phyloP scores from a whole-genome alignment of 768 basidiomycete genomes.

The Amanita pallidorosea region DNA sequence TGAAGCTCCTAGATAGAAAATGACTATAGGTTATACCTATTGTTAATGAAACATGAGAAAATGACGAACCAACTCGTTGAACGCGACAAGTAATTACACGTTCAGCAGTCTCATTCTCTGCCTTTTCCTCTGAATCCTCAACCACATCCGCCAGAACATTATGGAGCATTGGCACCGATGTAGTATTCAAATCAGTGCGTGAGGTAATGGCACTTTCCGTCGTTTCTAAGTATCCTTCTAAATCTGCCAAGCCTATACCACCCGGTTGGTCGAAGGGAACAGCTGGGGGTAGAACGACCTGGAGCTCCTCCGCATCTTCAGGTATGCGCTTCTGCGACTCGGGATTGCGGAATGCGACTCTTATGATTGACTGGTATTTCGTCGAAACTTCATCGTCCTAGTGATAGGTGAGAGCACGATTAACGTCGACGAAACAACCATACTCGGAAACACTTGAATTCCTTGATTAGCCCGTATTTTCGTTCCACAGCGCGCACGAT shows the following conservation, averaged over 20 bases:
- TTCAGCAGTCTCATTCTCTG: background rate
- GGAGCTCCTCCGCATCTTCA: conserved; percentile 13
- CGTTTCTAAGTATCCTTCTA: conserved; percentile 14
- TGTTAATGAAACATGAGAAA: background rate
- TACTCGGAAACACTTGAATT: conserved; percentile 32
- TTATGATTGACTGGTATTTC: conserved; percentile 30
- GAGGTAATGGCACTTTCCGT: conserved; percentile 9
- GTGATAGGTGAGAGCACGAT: background rate
- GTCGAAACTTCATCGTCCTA: conserved; percentile 39
- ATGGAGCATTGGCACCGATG: background rate
- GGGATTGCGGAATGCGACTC: conserved; percentile 34
- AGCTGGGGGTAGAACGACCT: conserved; percentile 15
- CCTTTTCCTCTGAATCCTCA: background rate
- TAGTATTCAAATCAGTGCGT: background rate
- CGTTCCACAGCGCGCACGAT: conserved; percentile 46
- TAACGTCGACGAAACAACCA: conserved; percentile 6
- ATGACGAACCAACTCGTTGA: background rate
- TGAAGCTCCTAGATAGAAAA: background rate
- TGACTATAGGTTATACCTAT: background rate
- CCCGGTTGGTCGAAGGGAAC: conserved; percentile 13
- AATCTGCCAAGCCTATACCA: conserved; percentile 26
- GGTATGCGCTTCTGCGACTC: conserved; percentile 28
- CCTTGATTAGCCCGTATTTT: conserved; percentile 37
- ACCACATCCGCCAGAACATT: background rate
- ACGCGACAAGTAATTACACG: conserved; percentile 1